Evolutionary conservation across 2,329 filamentous ascomycete genomes (phyloP), one percentile per base, ranked within the genome.

Genomic region (Aschersonia sp.): DNA sequence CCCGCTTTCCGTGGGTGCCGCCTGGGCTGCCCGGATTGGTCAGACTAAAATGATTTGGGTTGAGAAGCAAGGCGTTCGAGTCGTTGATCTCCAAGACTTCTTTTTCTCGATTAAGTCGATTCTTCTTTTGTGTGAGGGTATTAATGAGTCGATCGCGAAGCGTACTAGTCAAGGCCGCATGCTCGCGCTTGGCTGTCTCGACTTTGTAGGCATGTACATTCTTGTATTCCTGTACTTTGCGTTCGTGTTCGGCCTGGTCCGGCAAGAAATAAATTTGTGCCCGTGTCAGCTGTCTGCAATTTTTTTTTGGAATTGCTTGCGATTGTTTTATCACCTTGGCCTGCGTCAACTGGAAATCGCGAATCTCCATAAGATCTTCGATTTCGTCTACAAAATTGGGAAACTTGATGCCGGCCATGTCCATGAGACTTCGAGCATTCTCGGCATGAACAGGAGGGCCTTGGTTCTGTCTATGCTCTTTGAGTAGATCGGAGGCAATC

Each of bases 311-410:
- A 22, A 22, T 22, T 2, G 22, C 22, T 22, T 22, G 22, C 22
- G 22, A 22, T 22, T 22, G 22, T 22, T 22, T 22, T 2, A 22
- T 22, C 22, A 95, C 92, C 74, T 85, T 83, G 54, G 94, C 77
- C 59, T 83, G 78, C 6, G 85, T 82, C 59, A 97, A 68, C 56
- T 89, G 81, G 53, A 85, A 81, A 68, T 98, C 92, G 56, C 87
- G 79, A 58, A 87, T 78, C 64, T 97, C 89, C 54, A 95, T 81
- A 6, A 87, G 76, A 63, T 94, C 83, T 60, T 96, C 94, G 47
- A 96, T 78, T 52, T 90, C 81, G 55, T 87, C 79, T 22, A 92
- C 79, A 68, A 94, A 97, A 55, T 87, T 81, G 50, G 83, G 76
- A 63, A 95, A 96, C 59, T 84, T 79, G 57, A 82, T 86, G 1